Evolutionary conservation across 768 basidiomycete species (phyloP), one percentile per base, ranked within the genome.

Genomic region (Russula olivacea): DNA sequence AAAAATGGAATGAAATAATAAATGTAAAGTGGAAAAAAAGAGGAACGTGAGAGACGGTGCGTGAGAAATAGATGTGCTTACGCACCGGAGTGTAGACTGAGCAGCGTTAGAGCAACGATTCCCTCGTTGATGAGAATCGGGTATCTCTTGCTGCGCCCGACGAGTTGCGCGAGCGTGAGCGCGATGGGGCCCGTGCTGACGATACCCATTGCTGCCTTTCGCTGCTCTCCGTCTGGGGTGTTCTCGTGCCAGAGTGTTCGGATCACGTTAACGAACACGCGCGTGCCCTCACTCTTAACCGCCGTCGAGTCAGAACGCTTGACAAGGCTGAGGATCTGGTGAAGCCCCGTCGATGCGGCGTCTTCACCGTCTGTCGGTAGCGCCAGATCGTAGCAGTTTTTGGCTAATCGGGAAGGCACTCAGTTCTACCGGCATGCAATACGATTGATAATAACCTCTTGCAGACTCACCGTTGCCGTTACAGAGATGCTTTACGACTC

Each of bases 111-210:
- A 4, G 91, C 90, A 48, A 97, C 83, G 23, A 95, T 79, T 2
- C 88, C 91, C 73, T 98, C 96, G 68, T 93, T 96, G 58, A 97
- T 82, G 36, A 98, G 79, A 45, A 93, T 78, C 1, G 91, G 88
- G 71, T 92, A 93, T 71, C 86, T 88, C 65, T 80, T 83, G 70
- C 91, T 91, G 65, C 87, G 81, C 28, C 83, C 83, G 19, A 95
- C 78, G 61, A 97, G 82, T 59, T 81, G 83, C 1, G 85, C 81
- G 36, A 98, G 78, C 30, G 84, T 81, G 4, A 79, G 78, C 0
- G 83, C 81, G 61, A 82, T 83, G 19, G 83, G 78, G n/a, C 75
- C 71, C 15, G 78, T 83, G 36, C 81, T 74, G 21, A 90, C 72
- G 2, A 74, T 71, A 56, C 77, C 74, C 60, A 87, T 81, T 23